Evolutionary conservation across 2,329 filamentous ascomycete genomes (phyloP), one percentile per base, ranked within the genome.

Genomic region (Arthroderma sp.): DNA sequence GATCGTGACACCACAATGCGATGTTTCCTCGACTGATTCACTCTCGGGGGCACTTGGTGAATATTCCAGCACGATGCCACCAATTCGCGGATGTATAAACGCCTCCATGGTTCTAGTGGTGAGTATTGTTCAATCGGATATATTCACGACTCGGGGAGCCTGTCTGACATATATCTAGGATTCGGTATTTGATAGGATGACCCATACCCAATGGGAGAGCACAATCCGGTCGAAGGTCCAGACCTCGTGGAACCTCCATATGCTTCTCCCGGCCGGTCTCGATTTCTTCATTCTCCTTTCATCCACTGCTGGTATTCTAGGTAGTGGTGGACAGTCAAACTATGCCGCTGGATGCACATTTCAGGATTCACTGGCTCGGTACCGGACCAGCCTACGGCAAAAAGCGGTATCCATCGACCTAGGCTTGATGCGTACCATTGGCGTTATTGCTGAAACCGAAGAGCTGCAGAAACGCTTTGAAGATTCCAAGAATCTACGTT

Each of bases 271-370:
- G 6, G 33, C 29, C 1, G 30, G 44, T 27, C 4, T 44, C 1
- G 29, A 47, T 10, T 45, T 15, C 36, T 56, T 54, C 36, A 29
- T 56, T 34, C 15, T 54, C 10, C 43, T 50, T 28, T 43, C 44
- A 2, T 56, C 53, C 5, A 5, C 47, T 4, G 22, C 49, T 4
- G 41, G 40, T n/a, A n/a, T 46, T 1, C 28, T 36, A 1, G 51
- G 53, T 6, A 51, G 51, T 36, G 30, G 45, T 3, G 34, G 45
- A 34, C 54, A 56, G 11, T 36, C 51, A 9, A 44, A 42, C 22
- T 54, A 54, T 42, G 30, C 41, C 6, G 54, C 53, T 7, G 64
- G 56, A 6, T 62, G 60, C 38, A 54, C 56, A 2, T 66, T 60
- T 44, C 54, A 62, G 34, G 62, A 66, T 44, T 36, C 44, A 4